Evolutionary conservation across 2,329 filamentous ascomycete genomes (phyloP), one percentile per base, ranked within the genome.

Genomic region (Botrytis aclada): DNA sequence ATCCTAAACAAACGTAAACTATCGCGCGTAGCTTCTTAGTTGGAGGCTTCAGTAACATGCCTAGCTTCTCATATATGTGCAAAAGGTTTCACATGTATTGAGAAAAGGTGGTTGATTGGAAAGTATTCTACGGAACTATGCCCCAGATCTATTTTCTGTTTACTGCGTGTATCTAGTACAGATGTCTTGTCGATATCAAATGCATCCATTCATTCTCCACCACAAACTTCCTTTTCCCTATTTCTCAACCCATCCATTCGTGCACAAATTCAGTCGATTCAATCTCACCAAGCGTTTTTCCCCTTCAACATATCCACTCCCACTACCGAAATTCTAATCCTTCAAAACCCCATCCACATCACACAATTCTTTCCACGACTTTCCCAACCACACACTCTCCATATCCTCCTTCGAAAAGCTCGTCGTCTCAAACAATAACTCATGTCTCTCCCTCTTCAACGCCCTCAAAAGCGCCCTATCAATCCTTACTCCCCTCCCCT

Each of bases 391-490:
- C 7, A 4, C 18, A 18, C 8, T 12, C 25, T 16, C n/a, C 61
- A 1, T 20, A 22, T 25, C 61, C n/a, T 4, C 7, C 1, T 3
- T 4, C 14, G 14, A 43, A 10, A 1, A 2, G 20, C 1, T 1
- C 8, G 37, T n/a, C 61, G 41, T n/a, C 34, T 41, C 16, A 29
- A n/a, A n/a, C 25, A 16, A 7, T 14, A 54, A 29, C 4, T 41
- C 61, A 4, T 29, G 14, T 18, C n/a, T n/a, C 41, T 63, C 37
- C 25, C 8, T 63, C 61, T 29, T 63, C 61, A 63, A 43, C 37
- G 4, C 39, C 8, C 25, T 5, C 61, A 41, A 43, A 63, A 63
- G 61, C 1, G 1, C 37, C 22, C 12, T 41, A 63, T 63, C 61
- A 29, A 63, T 22, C 8, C 16, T 43, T 18, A 20, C 14, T 2